Evolutionary conservation across 2,329 filamentous ascomycete species (phyloP), one percentile per base, ranked within the genome.

Genomic region (Cercospora brassicicola): DNA sequence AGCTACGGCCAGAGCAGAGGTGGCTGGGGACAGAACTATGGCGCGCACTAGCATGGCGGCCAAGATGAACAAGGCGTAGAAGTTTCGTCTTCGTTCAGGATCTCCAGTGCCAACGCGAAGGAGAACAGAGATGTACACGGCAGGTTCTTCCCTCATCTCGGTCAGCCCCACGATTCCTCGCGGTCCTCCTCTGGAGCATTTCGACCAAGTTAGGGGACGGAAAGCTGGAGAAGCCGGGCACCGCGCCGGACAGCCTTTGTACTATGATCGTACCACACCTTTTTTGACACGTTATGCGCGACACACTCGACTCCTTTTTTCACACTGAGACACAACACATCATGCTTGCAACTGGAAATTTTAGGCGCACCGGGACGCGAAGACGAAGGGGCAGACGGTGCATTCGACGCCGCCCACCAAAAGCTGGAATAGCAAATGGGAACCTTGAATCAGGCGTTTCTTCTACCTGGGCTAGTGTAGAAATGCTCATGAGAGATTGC

Each of bases 21-120:
- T 39, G 77, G 77, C 26, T 79, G 77, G 77, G 77, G 75, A 59
- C 71, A 73, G 45, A 76, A 76, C 66, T 79, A 79, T 69, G 72
- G 75, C 62, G 65, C 64, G 61, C 73, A 75, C 64, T 73, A 75
- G 71, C 64, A 63, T 48, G 59, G 68, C 62, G 28, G 59, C 59
- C 59, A 51, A 10, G 59, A 62, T 30, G 36, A 51, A 26, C 36
- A 31, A 13, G 36, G 20, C 36, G 59, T n/a, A 42, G 48, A 20
- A 28, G 20, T 18, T 26, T 26, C 36, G n/a, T 28, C 33, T 61
- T 15, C 42, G 33, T 28, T 30, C 23, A 48, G n/a, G 36, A 11
- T 48, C 26, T 62, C 42, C 42, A 13, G n/a, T 30, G 59, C 36
- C 42, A 42, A 20, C 15, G 39, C 59, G 26, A 62, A 62, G 28